Evolutionary conservation across 106 monocot genomes (phyloP).

Genomic region (Amphibolis antarctica): DNA sequence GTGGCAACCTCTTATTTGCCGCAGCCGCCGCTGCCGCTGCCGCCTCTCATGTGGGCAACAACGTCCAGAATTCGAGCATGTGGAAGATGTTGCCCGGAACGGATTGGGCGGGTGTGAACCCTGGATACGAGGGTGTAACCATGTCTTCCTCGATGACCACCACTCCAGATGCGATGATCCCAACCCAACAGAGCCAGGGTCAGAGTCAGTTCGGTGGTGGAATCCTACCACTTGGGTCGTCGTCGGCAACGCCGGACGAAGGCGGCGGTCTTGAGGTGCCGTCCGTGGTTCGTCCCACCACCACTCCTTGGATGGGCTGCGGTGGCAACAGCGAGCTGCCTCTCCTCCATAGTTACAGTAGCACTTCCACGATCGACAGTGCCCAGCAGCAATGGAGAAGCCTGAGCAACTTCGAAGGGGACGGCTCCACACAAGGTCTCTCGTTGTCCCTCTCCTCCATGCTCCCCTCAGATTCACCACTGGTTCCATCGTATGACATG

Average conservation of each 20-base stretch:
- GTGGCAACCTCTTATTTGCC: background rate
- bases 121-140: background rate
- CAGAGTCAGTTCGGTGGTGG: too few species aligned
- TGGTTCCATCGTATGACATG: slow-evolving; percentile 1
- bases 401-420: background rate
- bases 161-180: too few species aligned
- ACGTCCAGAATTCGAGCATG: background rate
- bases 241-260: background rate
- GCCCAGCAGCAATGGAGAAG: background rate
- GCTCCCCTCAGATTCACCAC: slow-evolving; percentile 1
- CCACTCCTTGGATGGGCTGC: background rate
- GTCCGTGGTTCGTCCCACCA: background rate
- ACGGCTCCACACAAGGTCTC: slow-evolving; percentile 3
- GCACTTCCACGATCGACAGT: background rate
- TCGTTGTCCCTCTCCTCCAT: slow-evolving; percentile 13
- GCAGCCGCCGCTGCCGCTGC: background rate
- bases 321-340: slow-evolving; percentile 1
- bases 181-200: too few species aligned
- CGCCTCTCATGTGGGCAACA: background rate
- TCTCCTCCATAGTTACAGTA: background rate
- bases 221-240: background rate
- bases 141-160: too few species aligned
- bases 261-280: background rate
- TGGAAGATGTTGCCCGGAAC: background rate
- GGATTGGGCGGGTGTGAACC: background rate